Percentiles rank a stretch among this genome's conserved stretches.
Evolutionary conservation across 331 rosid species (phyloP).

Genomic region (Rhamnella rubrinervis): DNA sequence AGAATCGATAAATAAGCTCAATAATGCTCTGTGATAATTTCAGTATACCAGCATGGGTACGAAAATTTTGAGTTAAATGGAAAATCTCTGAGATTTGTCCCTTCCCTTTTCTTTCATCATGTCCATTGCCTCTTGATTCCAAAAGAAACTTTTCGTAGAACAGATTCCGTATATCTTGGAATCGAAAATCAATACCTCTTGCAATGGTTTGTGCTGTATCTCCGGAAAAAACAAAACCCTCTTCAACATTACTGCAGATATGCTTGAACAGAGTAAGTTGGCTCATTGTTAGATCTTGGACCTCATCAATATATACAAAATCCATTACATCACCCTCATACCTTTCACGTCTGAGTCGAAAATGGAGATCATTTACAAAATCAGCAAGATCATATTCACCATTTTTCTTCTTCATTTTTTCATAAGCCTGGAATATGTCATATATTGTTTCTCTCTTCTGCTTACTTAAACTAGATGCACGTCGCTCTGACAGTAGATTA

Average conservation of each 20-base stretch:
- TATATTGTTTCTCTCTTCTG: conserved; percentile 44
- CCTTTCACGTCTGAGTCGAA: conserved; percentile 36
- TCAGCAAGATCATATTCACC: conserved; percentile 76
- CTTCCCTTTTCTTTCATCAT: conserved; percentile 37
- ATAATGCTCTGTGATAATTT: conserved; percentile 61
- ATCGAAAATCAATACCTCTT: conserved; percentile 72
- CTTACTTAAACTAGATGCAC: conserved; percentile 39
- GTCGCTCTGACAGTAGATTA: conserved; percentile 40
- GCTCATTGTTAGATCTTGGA: conserved; percentile 75
- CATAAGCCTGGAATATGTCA: conserved; percentile 53
- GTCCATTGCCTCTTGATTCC: conserved; percentile 26
- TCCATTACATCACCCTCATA: conserved; percentile 54
- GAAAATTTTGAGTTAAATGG: conserved; percentile 58
- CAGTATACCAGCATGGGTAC: conserved; percentile 71
- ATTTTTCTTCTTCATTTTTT: conserved; percentile 51
- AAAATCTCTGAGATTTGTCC: conserved; percentile 46
- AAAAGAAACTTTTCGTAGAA: conserved; percentile 58
- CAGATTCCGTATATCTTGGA: conserved; percentile 59
- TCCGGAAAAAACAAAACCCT: conserved; percentile 83
- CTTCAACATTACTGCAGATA: conserved; percentile 65
- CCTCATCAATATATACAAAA: conserved; percentile 76
- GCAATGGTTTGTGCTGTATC: conserved; percentile 82
- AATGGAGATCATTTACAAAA: conserved; percentile 60
- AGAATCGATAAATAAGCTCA: conserved; percentile 62
- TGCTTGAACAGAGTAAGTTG: conserved; percentile 69